phyloP scores from a whole-genome alignment of 371 early-diverging fungal species.

The Circinella umbellata region DNA sequence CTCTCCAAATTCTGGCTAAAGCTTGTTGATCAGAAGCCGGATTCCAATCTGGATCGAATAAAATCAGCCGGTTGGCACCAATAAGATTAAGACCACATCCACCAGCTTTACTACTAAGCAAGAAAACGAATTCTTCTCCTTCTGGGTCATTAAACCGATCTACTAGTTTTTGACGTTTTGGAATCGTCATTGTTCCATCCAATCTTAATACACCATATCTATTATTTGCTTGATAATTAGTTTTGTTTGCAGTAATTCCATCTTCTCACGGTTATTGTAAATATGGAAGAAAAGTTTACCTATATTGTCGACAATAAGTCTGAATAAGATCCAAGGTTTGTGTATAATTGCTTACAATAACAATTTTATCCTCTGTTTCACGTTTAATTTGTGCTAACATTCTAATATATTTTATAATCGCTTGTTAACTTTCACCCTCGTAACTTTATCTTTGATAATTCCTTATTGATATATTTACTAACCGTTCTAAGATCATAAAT shows the following conservation, averaged over 20 bases:
- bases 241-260: neutral
- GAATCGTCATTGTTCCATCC: conserved; percentile 92
- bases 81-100: conserved; percentile 98
- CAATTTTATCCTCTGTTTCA: conserved; percentile 89
- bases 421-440: too few relatives aligned
- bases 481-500: conserved; percentile 82
- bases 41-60: conserved; percentile 95
- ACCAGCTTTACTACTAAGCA: conserved; percentile 97
- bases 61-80: conserved; percentile 94
- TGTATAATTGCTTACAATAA: conserved; percentile 96
- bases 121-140: conserved; percentile 86
- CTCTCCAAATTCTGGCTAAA: conserved; percentile 96
- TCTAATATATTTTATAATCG: conserved; percentile 19
- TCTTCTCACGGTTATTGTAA: too few relatives aligned
- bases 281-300: conserved; percentile 41
- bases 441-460: neutral
- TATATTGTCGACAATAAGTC: conserved; percentile 74
- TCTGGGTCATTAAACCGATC: conserved; percentile 94
- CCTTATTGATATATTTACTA: conserved; percentile 8
- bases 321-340: conserved; percentile 97
- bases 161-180: conserved; percentile 91
- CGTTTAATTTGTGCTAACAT: conserved; percentile 71
- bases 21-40: conserved; percentile 87
- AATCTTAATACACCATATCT: conserved; percentile 83
- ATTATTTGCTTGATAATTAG: neutral